Percentiles rank a stretch among this genome's conserved stretches.
Evolutionary conservation across 2,329 filamentous ascomycete genomes (phyloP).

Genomic region (Ramichloridium luteum): DNA sequence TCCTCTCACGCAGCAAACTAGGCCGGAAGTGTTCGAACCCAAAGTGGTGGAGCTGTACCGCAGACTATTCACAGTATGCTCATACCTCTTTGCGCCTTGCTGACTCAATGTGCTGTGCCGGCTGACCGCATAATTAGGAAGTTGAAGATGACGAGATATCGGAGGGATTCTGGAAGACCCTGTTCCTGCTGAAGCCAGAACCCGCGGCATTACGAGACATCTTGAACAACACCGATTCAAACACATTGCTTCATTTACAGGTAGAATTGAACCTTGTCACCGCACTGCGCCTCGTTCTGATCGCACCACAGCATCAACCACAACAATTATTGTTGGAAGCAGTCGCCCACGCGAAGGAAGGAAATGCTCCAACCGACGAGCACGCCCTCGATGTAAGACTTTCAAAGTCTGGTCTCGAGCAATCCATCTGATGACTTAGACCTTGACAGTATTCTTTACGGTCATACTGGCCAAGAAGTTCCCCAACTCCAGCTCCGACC

Average conservation of each 20-base stretch:
- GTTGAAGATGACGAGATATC: conserved; percentile 57
- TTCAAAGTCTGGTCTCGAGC: conserved; percentile 5
- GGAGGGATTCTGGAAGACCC: conserved; percentile 91
- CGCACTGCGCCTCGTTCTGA: too few relatives aligned
- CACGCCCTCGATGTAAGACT: conserved; percentile 72
- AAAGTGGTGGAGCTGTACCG: conserved; percentile 90
- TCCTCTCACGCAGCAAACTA: conserved; percentile 81
- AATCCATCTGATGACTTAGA: conserved; percentile 48
- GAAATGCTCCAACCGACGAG: conserved; percentile 50
- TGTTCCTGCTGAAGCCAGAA: conserved; percentile 83
- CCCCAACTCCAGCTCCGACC: conserved; percentile 87
- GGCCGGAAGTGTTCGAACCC: conserved; percentile 81
- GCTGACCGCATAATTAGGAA: conserved; percentile 37
- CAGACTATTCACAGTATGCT: conserved; percentile 54
- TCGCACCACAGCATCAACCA: conserved; percentile 48
- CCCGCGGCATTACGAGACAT: conserved; percentile 53
- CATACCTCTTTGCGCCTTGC: too few relatives aligned
- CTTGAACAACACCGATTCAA: conserved; percentile 57
- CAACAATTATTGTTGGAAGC: conserved; percentile 67
- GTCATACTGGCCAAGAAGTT: conserved; percentile 79
- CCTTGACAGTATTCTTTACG: conserved; percentile 75
- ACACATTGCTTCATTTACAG: conserved; percentile 66
- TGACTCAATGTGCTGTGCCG: too few relatives aligned
- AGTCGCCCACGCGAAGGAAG: conserved; percentile 54
- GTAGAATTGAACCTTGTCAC: too few relatives aligned